Evolutionary conservation across 2,329 filamentous ascomycete species (phyloP), one percentile per base, ranked within the genome.

Genomic region (Leptographium galeiforme): DNA sequence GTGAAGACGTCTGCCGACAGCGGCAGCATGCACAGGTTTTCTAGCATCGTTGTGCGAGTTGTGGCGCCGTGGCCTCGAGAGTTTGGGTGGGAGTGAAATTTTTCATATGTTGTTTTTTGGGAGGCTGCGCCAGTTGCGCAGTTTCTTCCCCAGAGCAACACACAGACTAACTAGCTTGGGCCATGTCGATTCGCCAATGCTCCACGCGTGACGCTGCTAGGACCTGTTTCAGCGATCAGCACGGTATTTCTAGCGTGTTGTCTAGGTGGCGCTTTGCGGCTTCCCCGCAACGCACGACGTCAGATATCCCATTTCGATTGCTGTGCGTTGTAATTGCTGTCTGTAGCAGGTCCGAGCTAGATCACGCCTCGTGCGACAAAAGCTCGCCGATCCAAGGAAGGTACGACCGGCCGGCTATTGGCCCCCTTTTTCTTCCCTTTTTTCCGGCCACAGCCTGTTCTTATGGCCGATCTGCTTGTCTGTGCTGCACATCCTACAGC

Each of bases 11-110:
- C 93, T 54, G 87, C 79, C 55, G 80, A 79, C 48, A 97, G 81
- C 58, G 90, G 89, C 47, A 97, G 80, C 32, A 87, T 89, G 75
- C 91, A 96, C 59, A 95, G 78, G 59, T 89, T 95, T 68, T 96
- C 89, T 64, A 94, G 88, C 88, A 94, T 94, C 63, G 58, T 61
- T 39, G 51, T 11, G 10, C 12, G 38, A 18, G 3, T 19, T 18
- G 18, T 16, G 34, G 25, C 32, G 30, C 2, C n/a, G 14, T 34
- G 25, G 48, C 38, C n/a, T 38, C 4, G 38, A 36, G 3, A n/a
- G 18, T 25, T 25, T 8, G 7, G 16, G 11, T 46, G 4, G 48
- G 2, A 11, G 47, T 43, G 39, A 38, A 10, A 14, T 38, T 38
- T 38, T 48, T 25, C 34, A n/a, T 47, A 12, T 10, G 43, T 44